Percentiles rank a stretch among this genome's conserved stretches.
Conservation (phyloP, 139 green algal genomes). For the Chlorella sp. region DNA sequence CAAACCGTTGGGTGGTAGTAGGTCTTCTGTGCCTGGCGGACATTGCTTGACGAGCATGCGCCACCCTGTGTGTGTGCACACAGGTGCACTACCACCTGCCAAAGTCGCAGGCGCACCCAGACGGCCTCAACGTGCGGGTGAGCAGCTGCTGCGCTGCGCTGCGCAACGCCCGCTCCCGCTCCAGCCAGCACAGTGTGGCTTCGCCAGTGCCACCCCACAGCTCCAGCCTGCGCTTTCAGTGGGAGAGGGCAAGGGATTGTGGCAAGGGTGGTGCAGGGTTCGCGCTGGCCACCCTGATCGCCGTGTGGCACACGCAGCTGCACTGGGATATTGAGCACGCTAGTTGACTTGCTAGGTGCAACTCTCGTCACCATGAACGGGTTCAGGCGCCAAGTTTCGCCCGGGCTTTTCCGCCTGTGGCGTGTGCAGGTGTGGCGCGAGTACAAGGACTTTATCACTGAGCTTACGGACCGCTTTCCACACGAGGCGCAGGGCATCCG, state of each 20-base stretch:
- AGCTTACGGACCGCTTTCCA: conserved; percentile 77
- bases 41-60: background rate
- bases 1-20: too few species aligned
- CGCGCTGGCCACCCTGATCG: background rate
- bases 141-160: background rate
- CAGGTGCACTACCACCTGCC: conserved; percentile 95
- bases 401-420: too few species aligned
- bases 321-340: background rate
- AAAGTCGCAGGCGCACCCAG: conserved; percentile 12
- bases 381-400: too few species aligned
- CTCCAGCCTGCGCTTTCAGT: too few species aligned
- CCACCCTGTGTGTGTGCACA: background rate
- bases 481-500: conserved; percentile 80
- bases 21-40: background rate
- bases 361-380: background rate
- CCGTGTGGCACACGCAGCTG: background rate
- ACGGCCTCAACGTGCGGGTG: conserved; percentile 65
- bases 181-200: background rate
- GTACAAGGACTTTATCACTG: conserved; percentile 86
- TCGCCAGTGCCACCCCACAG: background rate
- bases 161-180: background rate
- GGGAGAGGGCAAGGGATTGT: background rate
- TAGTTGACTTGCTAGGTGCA: background rate
- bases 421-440: conserved; percentile 71
- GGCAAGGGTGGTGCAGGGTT: background rate